Evolutionary conservation across 2,329 filamentous ascomycete species (phyloP).

Genomic region (Monilinia aucupariae): DNA sequence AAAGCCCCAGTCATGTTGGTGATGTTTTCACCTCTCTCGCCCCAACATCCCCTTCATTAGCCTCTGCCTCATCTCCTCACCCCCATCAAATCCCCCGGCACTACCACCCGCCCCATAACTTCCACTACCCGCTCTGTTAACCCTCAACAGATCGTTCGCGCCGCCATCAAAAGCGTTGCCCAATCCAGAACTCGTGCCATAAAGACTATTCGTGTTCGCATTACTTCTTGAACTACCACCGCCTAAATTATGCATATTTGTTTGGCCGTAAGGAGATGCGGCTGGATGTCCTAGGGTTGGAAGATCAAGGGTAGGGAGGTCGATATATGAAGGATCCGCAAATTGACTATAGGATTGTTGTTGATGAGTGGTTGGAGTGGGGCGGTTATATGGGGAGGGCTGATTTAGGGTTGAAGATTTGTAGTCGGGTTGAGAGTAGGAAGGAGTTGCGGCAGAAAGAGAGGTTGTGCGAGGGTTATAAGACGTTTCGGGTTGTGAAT

Average conservation of each 20-base stretch:
- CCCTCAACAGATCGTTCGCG: constrained; percentile 22
- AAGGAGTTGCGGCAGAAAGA: constrained; percentile 28
- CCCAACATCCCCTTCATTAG: constrained; percentile 15
- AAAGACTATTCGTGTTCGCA: constrained; percentile 16
- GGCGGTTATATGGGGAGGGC: constrained; percentile 26
- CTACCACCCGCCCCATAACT: constrained; percentile 16
- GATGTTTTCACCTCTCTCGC: constrained; percentile 1
- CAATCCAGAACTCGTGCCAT: constrained; percentile 23
- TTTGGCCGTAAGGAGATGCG: constrained; percentile 15
- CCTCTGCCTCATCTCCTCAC: constrained; percentile 8
- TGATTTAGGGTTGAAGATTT: constrained; percentile 22
- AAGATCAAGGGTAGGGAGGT: constrained; percentile 31
- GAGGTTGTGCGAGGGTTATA: constrained; percentile 28
- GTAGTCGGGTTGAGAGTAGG: constrained; percentile 27
- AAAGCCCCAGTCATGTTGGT: not conserved
- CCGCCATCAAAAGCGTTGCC: constrained; percentile 20
- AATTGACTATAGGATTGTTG: constrained; percentile 30
- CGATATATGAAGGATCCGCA: constrained; percentile 31
- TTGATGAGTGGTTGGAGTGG: constrained; percentile 31
- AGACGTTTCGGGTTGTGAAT: constrained; percentile 27
- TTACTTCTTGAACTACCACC: constrained; percentile 17
- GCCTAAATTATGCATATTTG: constrained; percentile 14
- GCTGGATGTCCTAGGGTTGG: constrained; percentile 28
- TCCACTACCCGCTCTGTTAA: constrained; percentile 25
- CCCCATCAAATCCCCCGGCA: not conserved